Evolutionary conservation across 2,329 filamentous ascomycete species (phyloP).

Genomic region (Aspergillus tamarii): DNA sequence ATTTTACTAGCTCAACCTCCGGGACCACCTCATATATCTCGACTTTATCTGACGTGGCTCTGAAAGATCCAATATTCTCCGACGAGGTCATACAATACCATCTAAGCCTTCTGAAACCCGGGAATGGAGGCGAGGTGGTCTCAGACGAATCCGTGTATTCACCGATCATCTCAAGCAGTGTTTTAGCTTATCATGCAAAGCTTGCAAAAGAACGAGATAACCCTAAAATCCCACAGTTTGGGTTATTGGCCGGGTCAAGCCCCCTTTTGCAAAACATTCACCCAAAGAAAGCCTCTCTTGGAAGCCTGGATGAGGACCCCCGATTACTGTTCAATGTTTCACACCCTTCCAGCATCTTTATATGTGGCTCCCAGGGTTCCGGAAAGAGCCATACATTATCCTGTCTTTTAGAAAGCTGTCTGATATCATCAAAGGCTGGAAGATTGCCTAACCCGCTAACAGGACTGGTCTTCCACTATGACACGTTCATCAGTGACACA

Average conservation of each 20-base stretch:
- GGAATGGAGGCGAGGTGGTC: background rate
- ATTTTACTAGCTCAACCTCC: background rate
- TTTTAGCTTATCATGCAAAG: background rate
- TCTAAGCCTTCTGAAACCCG: background rate
- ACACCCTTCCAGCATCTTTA: conserved; percentile 46
- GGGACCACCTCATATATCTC: background rate
- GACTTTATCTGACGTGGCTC: background rate
- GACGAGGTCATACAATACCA: background rate
- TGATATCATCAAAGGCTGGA: conserved; percentile 52
- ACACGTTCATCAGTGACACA: conserved; percentile 55
- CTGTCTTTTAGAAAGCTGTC: conserved; percentile 57
- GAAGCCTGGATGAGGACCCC: conserved; percentile 9
- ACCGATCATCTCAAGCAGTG: background rate
- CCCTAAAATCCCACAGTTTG: background rate
- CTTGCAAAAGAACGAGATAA: background rate
- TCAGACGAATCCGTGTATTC: background rate
- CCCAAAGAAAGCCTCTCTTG: background rate
- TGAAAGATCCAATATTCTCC: background rate
- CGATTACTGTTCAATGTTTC: conserved; percentile 23
- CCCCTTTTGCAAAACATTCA: background rate
- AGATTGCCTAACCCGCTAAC: conserved; percentile 45
- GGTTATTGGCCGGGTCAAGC: background rate
- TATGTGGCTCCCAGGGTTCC: conserved; percentile 62
- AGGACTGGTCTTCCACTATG: conserved; percentile 68
- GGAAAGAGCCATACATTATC: conserved; percentile 57